Base-by-base conservation (phyloP, 768 basidiomycete genomes). In the Naganishia onofrii region DNA sequence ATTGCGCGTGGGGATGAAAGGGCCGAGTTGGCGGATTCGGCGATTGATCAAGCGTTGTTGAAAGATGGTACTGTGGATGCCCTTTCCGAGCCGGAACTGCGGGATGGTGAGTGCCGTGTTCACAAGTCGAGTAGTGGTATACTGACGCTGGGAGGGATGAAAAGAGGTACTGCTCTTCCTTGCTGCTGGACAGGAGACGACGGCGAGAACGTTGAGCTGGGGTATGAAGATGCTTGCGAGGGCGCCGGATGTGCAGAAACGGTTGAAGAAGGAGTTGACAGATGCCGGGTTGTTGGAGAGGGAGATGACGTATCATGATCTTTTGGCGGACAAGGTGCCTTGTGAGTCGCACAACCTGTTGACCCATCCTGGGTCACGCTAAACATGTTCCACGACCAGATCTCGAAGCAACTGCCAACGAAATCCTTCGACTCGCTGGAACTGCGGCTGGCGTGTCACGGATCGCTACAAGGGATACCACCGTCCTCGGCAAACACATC, bases 341-440 rank as follows among this genome's bases (percentile, higher is more conserved):
- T 70, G 69, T 70, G 31, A 51, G 66, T 55, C n/a, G n/a, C n/a
- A n/a, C n/a, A n/a, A n/a, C n/a, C n/a, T n/a, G n/a, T n/a, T n/a
- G n/a, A n/a, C n/a, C n/a, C n/a, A n/a, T n/a, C n/a, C n/a, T n/a
- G n/a, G n/a, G n/a, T n/a, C n/a, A n/a, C n/a, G n/a, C n/a, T n/a
- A n/a, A n/a, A n/a, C n/a, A n/a, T n/a, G n/a, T n/a, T n/a, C n/a
- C n/a, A n/a, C n/a, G n/a, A n/a, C n/a, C 74, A 38, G 78, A 79
- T 46, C 74, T 79, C 42, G 78, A 79, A 64, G 78, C 78, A 17
- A 75, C 78, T 1, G 74, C 75, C 0, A 66, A 72, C 31, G 78
- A 79, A 66, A 69, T 72, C 0, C 60, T 79, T 38, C 67, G 78
- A 46, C 55, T 78, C 19, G 73, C 75, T 10, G 67, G 75, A 7